Evolutionary conservation across 2,329 filamentous ascomycete species (phyloP).

Genomic region (Colletotrichum acutatum): DNA sequence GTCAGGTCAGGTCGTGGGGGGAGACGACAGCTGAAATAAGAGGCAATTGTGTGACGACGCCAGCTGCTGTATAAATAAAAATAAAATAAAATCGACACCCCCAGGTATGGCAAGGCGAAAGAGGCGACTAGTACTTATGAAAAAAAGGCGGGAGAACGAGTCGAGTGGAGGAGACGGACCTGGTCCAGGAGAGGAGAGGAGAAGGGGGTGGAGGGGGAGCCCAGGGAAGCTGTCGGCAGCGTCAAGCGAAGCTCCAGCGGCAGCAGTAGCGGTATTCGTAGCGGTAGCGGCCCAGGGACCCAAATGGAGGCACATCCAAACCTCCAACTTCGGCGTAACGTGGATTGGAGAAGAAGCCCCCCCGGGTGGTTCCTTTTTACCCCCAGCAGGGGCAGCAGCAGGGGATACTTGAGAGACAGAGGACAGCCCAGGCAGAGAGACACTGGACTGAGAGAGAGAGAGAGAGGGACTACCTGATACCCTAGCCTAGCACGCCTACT

Average conservation of each 20-base stretch:
- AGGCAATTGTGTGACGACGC: slow-evolving; percentile 29
- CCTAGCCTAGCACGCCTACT: too few relatives aligned
- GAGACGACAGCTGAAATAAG: slow-evolving; percentile 34
- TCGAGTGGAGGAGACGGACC: slow-evolving; percentile 1
- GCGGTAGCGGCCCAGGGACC: not conserved
- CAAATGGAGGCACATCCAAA: not conserved
- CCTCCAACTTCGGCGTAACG: not conserved
- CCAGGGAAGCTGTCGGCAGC: slow-evolving; percentile 24
- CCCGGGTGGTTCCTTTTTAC: not conserved
- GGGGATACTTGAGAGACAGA: not conserved
- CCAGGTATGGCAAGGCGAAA: slow-evolving; percentile 2
- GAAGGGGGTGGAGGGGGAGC: slow-evolving; percentile 1
- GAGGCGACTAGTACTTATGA: slow-evolving; percentile 21
- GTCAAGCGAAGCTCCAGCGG: slow-evolving; percentile 11
- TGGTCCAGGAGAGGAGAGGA: slow-evolving; percentile 30
- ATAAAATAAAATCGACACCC: not conserved
- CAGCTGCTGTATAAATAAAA: slow-evolving; percentile 5
- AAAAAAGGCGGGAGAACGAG: not conserved
- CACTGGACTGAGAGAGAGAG: not conserved
- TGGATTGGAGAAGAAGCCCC: not conserved
- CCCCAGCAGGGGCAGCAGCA: not conserved
- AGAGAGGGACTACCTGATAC: not conserved
- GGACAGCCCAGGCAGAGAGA: not conserved
- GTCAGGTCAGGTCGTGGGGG: slow-evolving; percentile 8
- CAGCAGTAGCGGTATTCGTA: not conserved